These are phyloP conservation scores for Scopulariopsis brevicaulis DNA, from an alignment of 2,329 filamentous ascomycete species.

Conservation along the genomic window DNA sequence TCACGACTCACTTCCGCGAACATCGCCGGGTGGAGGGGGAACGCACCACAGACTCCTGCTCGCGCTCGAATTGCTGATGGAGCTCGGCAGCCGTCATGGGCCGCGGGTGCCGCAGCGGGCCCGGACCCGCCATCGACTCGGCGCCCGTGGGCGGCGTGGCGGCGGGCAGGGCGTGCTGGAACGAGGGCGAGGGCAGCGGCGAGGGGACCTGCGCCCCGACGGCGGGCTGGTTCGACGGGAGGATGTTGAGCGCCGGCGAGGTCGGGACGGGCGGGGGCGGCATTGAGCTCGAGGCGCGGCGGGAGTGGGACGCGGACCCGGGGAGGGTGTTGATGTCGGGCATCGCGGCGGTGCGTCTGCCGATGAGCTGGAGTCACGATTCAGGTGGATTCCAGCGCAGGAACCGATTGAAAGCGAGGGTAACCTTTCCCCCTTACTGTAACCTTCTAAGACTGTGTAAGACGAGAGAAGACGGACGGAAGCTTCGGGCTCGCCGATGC, in stretches of 20 bases:
- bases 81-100: constrained; percentile 83
- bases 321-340: constrained; percentile 46
- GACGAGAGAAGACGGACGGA: too few relatives aligned
- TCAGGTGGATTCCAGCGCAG: neutral
- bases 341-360: constrained; percentile 20
- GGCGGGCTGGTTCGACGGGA: constrained; percentile 42
- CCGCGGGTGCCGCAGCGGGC: constrained; percentile 74
- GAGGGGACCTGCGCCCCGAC: constrained; percentile 20
- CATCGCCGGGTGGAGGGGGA: neutral
- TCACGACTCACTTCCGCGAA: neutral
- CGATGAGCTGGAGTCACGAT: neutral
- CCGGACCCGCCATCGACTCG: constrained; percentile 45
- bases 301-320: constrained; percentile 30
- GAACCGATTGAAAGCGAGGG: too few relatives aligned
- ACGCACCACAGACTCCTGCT: constrained; percentile 84
- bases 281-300: constrained; percentile 32
- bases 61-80: constrained; percentile 82
- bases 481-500: too few relatives aligned
- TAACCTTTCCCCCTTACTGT: too few relatives aligned
- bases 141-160: constrained; percentile 16
- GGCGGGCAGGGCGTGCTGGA: constrained; percentile 17
- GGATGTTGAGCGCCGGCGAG: constrained; percentile 38
- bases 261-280: constrained; percentile 21
- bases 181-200: constrained; percentile 17
- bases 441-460: too few relatives aligned